phyloP scores from a whole-genome alignment of 768 basidiomycete genomes.

The Rhodotorula diobovata region DNA sequence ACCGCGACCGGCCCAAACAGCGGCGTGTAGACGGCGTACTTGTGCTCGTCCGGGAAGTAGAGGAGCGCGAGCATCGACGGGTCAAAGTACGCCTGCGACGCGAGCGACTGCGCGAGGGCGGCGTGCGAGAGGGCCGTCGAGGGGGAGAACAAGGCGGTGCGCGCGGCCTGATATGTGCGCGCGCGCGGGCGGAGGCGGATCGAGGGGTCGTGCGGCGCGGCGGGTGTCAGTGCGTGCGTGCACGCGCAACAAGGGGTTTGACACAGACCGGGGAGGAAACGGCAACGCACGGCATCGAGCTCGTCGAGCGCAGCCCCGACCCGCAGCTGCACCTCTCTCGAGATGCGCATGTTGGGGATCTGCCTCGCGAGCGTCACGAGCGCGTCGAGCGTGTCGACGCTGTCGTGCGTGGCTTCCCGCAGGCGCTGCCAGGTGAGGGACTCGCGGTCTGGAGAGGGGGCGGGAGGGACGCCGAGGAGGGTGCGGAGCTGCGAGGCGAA shows the following conservation, averaged over 20 bases:
- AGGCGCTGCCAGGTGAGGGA: conserved; percentile 67
- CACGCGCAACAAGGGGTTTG: no score
- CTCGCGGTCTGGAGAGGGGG: conserved; percentile 58
- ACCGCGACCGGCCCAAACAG: conserved; percentile 86
- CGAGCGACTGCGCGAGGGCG: conserved; percentile 59
- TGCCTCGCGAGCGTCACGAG: conserved; percentile 78
- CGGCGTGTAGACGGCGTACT: conserved; percentile 92
- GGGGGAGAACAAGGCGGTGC: background rate
- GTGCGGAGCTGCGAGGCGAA: conserved; percentile 69
- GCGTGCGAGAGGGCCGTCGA: conserved; percentile 57
- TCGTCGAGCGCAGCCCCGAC: conserved; percentile 65
- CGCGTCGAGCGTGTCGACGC: conserved; percentile 70
- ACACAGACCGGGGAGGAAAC: no score
- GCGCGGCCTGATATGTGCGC: background rate
- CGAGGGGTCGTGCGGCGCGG: background rate
- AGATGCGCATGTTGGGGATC: conserved; percentile 89
- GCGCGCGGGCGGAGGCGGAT: no score
- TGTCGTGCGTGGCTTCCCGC: conserved; percentile 62
- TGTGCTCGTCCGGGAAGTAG: conserved; percentile 97
- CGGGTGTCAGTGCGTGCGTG: no score
- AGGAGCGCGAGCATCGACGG: conserved; percentile 92
- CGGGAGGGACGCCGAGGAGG: conserved; percentile 71
- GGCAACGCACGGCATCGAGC: conserved; percentile 62
- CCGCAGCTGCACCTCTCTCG: conserved; percentile 66
- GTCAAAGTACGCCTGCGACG: conserved; percentile 89